Evolutionary conservation across 306 rosid genomes (phyloP), one percentile per base, ranked within the genome.

Genomic region (Vigna nakashimae): DNA sequence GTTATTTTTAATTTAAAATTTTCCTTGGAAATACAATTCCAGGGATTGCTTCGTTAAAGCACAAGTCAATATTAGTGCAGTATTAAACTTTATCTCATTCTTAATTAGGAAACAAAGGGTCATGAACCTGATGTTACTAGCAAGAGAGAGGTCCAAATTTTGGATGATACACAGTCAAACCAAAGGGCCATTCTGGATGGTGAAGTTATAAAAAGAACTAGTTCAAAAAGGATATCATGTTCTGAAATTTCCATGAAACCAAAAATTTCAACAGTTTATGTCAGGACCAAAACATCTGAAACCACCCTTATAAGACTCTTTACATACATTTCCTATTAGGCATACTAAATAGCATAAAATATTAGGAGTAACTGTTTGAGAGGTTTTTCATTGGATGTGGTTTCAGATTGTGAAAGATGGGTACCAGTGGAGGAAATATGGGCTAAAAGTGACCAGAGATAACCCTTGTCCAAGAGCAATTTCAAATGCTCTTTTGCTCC

Each of bases 401-500:
- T 66, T 84, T 74, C 49, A 96, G 99, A 86, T 91, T 83, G 98
- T 96, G 70, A 96, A 90, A 80, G 99, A 96, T 79, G 99, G 99
- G 80, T 96, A 90, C 72, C 99, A 96, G 58, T 92, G 99, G 97
- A 87, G 99, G 83, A 96, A 96, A 83, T 96, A 96, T 79, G 99
- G 99, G 24, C 98, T 92, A 65, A 96, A 96, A 79, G 99, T 96
- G 72, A 96, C 99, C 3, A 90, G 99, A 82, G 99, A 96, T 75
- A 96, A 96, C 71, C 99, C 99, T 77, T 92, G 85, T 48, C 99
- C 99, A 28, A 87, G 99, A 85, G 99, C 99, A 57, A 96, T 87
- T 96, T 96, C 93, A 96, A 91, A 83, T 96, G 99, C 86, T 96
- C 99, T 56, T 96, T 96, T 79, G 99, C 99, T 80, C 99, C 99